A percentile compares a stretch with the other conserved stretches of the same genome.
Conservation (phyloP, 441 rosid genomes). For the Breynia disticha region DNA sequence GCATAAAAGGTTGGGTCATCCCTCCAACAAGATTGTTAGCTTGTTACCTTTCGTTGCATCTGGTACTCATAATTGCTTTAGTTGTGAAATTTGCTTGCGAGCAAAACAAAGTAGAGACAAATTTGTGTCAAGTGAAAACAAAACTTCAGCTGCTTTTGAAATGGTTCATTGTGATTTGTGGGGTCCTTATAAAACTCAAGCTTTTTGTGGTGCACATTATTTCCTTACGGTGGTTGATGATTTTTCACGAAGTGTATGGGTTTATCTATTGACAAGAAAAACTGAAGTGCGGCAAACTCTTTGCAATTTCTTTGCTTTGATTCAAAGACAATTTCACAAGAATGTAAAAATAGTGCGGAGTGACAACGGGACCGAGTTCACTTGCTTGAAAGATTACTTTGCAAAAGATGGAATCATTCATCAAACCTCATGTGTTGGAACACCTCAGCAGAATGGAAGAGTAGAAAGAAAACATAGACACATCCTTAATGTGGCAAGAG, state of each 20-base stretch:
- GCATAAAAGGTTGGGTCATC: too few species aligned
- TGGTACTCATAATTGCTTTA: too few species aligned
- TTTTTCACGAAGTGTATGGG: not conserved
- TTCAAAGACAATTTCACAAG: not conserved
- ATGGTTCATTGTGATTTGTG: conserved; percentile 6
- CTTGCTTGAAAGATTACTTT: too few species aligned
- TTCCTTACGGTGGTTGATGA: conserved; percentile 7
- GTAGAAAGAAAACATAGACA: too few species aligned
- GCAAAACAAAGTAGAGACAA: conserved; percentile 1
- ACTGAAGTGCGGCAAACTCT: not conserved
- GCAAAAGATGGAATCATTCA: too few species aligned
- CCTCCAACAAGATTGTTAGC: too few species aligned
- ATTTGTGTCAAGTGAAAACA: not conserved
- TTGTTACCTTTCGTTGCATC: too few species aligned
- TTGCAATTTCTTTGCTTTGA: not conserved
- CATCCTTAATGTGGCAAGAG: too few species aligned
- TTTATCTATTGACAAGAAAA: conserved; percentile 1
- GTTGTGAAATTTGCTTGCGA: conserved; percentile 1
- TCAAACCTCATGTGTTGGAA: too few species aligned
- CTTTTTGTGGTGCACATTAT: conserved; percentile 7
- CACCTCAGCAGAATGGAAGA: too few species aligned
- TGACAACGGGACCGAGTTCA: too few species aligned
- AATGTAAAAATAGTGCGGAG: too few species aligned
- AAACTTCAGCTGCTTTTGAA: not conserved
- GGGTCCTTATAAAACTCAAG: not conserved